Evolutionary conservation across 1,284 basidiomycete genomes (phyloP).

Genomic region (Fomitiporia mediterranea): DNA sequence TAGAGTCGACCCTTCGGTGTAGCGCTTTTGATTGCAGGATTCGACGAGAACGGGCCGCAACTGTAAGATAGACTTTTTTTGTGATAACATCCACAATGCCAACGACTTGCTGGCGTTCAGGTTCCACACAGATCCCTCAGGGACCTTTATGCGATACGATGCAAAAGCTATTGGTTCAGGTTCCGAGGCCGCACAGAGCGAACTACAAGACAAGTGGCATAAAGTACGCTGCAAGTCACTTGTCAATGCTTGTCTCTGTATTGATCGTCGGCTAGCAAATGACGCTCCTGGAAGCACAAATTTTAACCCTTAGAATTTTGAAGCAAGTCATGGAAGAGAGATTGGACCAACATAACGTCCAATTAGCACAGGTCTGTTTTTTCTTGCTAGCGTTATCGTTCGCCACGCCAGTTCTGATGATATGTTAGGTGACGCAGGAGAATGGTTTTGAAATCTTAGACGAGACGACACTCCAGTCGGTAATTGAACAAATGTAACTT

Average conservation of each 20-base stretch:
- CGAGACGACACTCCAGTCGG: conserved; percentile 70
- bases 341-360: conserved; percentile 96
- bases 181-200: conserved; percentile 95
- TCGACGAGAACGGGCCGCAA: conserved; percentile 96
- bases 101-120: conserved; percentile 37
- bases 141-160: conserved; percentile 95
- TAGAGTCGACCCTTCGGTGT: conserved; percentile 98
- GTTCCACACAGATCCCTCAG: conserved; percentile 98
- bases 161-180: conserved; percentile 99
- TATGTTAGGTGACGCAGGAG: conserved; percentile 59
- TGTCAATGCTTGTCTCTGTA: conserved; percentile 13
- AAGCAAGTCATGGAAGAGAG: conserved; percentile 99
- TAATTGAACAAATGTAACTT: conserved; percentile 72
- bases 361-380: conserved; percentile 80
- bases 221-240: conserved; percentile 53
- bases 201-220: conserved; percentile 97
- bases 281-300: conserved; percentile 85
- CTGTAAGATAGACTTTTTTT: conserved; percentile 48
- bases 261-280: conserved; percentile 64
- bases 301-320: conserved; percentile 82
- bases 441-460: conserved; percentile 83
- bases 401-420: neutral
- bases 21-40: conserved; percentile 92
- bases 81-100: neutral
- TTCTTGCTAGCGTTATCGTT: conserved; percentile 3